Base-by-base conservation (phyloP, 352 stramenopile species). In the Paralagenidium karlingii region DNA sequence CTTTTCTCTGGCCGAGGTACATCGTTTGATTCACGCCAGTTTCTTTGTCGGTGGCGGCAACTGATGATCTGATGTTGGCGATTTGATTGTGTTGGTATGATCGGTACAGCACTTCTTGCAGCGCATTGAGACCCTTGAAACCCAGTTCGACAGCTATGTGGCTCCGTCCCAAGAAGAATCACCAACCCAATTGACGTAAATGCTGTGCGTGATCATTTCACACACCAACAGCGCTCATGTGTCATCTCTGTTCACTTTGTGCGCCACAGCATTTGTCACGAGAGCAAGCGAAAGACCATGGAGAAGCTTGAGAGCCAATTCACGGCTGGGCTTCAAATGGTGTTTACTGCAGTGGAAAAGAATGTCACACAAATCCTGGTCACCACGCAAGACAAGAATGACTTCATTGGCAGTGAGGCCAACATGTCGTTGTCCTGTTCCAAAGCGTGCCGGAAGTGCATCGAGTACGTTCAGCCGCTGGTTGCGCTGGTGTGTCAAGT, bases 181-280 rank as follows among this genome's bases (percentile, higher is more conserved):
- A 6, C 75, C 75, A 8, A 89, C 75, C n/a, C 68, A 83, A 7
- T 60, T 81, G 29, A 89, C 75, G 75, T 85, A 63, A 41, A 54
- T 26, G 3, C 12, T 9, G 13, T 31, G 13, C 9, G 27, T 13
- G 27, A 31, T 31, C 19, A 19, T 24, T 22, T 40, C 19, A 22
- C 34, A 40, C 22, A 15, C 10, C 9, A 9, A 39, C 9, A 31
- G 13, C 13, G 27, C 21, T 22, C n/a, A 40, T 24, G 15, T 24
- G 3, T 22, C 7, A 49, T 36, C 13, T 39, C n/a, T 34, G 16
- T 27, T 39, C 2, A 29, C 3, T 29, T 37, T 20, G 13, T 24
- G 8, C 22, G 5, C 3, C 13, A 11, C 34, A 89, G 76, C 26
- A 84, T 87, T 21, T 87, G 76, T 41, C 73, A 75, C 42, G 73